Base-by-base conservation (phyloP, 2,329 filamentous ascomycete species). In the Penicillium aurantiogriseum region DNA sequence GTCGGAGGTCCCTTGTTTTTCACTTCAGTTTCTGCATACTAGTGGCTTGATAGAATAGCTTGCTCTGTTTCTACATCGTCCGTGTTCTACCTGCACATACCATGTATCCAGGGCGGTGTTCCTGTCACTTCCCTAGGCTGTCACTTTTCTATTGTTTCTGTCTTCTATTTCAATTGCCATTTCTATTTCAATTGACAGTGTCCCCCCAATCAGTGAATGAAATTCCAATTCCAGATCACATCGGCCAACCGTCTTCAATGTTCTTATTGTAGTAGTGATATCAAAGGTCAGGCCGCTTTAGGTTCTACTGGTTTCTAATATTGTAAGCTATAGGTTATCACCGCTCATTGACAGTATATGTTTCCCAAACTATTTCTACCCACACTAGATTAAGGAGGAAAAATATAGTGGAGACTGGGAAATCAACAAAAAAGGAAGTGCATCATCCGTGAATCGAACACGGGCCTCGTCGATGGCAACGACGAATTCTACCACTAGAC, bases 381-480 rank as follows among this genome's bases (percentile, higher is more conserved):
- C 1, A 31, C 13, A 42, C 6, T 3, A 42, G 8, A 9, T 15
- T 15, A 15, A 13, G 2, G 9, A 5, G 5, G 1, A 23, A 23
- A 35, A 33, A 47, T 4, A 17, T 19, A 27, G 15, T 38, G 46
- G 4, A 49, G 21, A 15, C 17, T 8, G 5, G 21, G 21, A 10
- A 21, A 33, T 11, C 19, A 1, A 23, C 23, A 27, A 25, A 54
- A 61, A 63, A 43, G 35, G 23, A 23, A 53, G 45, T 67, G 63
- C 63, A 69, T 67, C 63, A 74, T 75, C 74, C 74, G 74, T 74
- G 74, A 76, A 76, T 76, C 74, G 74, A 76, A 76, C 74, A 74
- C 74, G 74, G 74, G 74, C 74, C 74, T 76, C 74, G 69, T 76
- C 74, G 74, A 76, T 76, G 73, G 73, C 73, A 75, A 75, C 73